Evolutionary conservation across 2,329 filamentous ascomycete genomes (phyloP).

Genomic region (Zalaria obscura): DNA sequence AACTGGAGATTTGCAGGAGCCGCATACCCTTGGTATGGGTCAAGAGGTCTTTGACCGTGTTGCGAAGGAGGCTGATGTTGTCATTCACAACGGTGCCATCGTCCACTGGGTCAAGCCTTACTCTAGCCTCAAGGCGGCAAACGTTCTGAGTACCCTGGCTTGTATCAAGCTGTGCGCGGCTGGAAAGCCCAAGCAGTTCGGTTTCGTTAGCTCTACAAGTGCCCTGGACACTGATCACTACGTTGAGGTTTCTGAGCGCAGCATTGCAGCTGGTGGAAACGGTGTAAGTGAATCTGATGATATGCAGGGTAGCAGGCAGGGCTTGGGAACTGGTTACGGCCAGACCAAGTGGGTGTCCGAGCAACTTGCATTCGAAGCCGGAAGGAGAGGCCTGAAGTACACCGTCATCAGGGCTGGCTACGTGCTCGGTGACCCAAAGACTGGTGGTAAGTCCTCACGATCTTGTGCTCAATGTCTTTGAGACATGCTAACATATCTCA

Average conservation of each 20-base stretch:
- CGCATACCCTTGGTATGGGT: slow-evolving; percentile 60
- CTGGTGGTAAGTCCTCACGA: slow-evolving; percentile 33
- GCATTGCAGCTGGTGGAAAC: slow-evolving; percentile 43
- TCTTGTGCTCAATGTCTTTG: neutral
- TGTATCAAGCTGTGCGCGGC: slow-evolving; percentile 60
- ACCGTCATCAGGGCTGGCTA: slow-evolving; percentile 75
- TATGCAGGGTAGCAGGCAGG: slow-evolving; percentile 58
- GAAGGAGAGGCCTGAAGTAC: slow-evolving; percentile 59
- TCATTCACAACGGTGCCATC: slow-evolving; percentile 66
- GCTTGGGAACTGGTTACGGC: slow-evolving; percentile 76
- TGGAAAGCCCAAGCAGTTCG: slow-evolving; percentile 65
- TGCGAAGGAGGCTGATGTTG: slow-evolving; percentile 49
- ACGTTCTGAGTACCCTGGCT: slow-evolving; percentile 72
- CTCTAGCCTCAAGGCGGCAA: slow-evolving; percentile 53
- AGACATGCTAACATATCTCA: neutral
- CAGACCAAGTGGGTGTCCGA: slow-evolving; percentile 78
- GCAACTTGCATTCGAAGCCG: slow-evolving; percentile 63
- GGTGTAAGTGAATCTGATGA: slow-evolving; percentile 65
- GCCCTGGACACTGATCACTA: slow-evolving; percentile 75
- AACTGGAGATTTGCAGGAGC: slow-evolving; percentile 54
- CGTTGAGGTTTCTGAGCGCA: slow-evolving; percentile 54
- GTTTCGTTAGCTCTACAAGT: slow-evolving; percentile 71
- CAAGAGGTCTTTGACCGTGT: slow-evolving; percentile 51
- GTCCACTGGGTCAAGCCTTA: slow-evolving; percentile 75
- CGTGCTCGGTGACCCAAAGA: slow-evolving; percentile 57